Evolutionary conservation across 1,284 basidiomycete genomes (phyloP).

Genomic region (Sanguinoderma infundibulare): DNA sequence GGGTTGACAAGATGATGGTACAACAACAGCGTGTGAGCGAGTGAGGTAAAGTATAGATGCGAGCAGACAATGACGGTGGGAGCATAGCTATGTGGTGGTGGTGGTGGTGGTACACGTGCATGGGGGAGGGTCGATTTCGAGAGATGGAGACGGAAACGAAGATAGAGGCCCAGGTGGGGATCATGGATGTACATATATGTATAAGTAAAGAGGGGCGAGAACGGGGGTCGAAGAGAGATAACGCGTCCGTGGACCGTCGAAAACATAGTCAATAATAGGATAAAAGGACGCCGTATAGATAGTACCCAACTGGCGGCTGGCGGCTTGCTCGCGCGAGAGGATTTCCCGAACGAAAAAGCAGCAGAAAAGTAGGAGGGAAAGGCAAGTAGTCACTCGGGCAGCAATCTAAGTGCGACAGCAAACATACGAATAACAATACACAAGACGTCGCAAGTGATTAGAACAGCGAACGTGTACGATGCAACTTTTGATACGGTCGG

Average conservation of each 20-base stretch:
- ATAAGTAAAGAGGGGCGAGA: background rate
- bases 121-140: background rate
- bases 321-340: background rate
- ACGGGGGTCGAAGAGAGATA: background rate
- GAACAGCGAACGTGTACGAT: background rate
- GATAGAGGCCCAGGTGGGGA: background rate
- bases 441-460: background rate
- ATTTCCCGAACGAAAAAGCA: background rate
- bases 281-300: background rate
- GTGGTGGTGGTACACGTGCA: slow-evolving; percentile 6
- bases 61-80: background rate
- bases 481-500: no score
- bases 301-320: background rate
- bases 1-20: background rate
- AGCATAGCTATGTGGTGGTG: background rate
- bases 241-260: background rate
- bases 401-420: background rate
- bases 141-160: background rate
- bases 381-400: background rate
- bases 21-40: background rate
- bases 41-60: background rate
- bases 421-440: background rate
- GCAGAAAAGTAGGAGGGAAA: background rate
- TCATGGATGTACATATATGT: no score
- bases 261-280: background rate